A percentile compares a stretch with the other conserved stretches of the same genome.
phyloP scores from a whole-genome alignment of 495 filamentous ascomycete genomes.

The Evernia prunastri region DNA sequence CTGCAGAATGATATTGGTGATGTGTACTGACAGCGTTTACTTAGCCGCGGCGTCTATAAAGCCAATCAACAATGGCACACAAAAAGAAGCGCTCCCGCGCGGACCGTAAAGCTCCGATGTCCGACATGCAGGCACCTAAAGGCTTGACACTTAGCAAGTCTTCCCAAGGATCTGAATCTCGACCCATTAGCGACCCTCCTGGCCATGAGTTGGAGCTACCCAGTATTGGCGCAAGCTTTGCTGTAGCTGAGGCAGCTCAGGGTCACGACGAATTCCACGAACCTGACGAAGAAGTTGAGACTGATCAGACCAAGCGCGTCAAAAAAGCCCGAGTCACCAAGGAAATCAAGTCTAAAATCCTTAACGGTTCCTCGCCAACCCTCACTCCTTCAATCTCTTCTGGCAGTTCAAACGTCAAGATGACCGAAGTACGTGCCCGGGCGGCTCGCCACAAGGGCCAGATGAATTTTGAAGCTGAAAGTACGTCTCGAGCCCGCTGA shows the following conservation, averaged over 20 bases:
- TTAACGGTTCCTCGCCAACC: neutral
- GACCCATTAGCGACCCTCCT: neutral
- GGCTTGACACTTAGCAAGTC: neutral
- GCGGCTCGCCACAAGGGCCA: slow-evolving; percentile 80
- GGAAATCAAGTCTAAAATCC: neutral
- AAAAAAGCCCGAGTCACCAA: neutral
- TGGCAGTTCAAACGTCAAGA: slow-evolving; percentile 18
- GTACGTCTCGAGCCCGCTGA: slow-evolving; percentile 42
- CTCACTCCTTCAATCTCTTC: neutral
- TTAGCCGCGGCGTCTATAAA: neutral
- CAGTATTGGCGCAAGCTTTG: neutral
- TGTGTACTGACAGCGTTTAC: neutral
- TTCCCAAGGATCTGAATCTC: neutral
- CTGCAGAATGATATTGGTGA: neutral
- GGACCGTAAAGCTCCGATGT: neutral
- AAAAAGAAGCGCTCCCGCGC: neutral
- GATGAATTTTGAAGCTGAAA: slow-evolving; percentile 77
- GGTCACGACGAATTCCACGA: neutral
- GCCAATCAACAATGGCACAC: neutral
- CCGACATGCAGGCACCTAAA: neutral
- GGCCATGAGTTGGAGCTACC: neutral
- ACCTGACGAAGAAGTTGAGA: neutral
- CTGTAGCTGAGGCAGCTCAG: neutral
- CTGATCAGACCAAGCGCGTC: neutral
- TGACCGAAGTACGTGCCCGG: slow-evolving; percentile 67